Percentiles rank a stretch among this genome's conserved stretches.
Conservation (phyloP, 2,329 filamentous ascomycete genomes). For the Neonectria neomacrospora region DNA sequence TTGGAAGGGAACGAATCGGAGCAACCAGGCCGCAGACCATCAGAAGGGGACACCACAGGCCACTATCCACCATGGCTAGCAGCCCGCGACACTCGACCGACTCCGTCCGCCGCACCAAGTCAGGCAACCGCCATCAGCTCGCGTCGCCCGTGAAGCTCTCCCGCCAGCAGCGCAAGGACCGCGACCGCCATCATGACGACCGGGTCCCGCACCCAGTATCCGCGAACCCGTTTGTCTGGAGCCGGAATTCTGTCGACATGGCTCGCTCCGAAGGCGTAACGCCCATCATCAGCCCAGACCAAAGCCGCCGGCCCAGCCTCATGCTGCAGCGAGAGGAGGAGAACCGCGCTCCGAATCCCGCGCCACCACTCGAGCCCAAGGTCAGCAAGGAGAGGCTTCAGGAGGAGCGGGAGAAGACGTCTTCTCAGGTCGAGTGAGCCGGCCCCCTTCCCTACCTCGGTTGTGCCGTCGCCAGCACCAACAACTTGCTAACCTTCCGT, state of each 20-base stretch:
- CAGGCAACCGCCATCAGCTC: constrained; percentile 60
- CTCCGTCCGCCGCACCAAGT: constrained; percentile 40
- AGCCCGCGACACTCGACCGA: constrained; percentile 41
- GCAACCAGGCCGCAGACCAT: constrained; percentile 14
- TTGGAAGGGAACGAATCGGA: constrained; percentile 14
- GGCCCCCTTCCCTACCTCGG: not conserved
- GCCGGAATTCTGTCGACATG: constrained; percentile 58
- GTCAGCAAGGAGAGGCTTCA: constrained; percentile 50
- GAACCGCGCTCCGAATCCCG: constrained; percentile 27
- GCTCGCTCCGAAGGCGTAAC: constrained; percentile 58
- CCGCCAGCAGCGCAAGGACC: constrained; percentile 48
- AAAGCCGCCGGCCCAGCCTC: constrained; percentile 57
- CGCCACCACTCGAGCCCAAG: constrained; percentile 35
- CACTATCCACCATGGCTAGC: constrained; percentile 34
- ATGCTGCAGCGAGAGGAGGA: constrained; percentile 48
- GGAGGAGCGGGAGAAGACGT: constrained; percentile 51
- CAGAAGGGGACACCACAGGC: not conserved
- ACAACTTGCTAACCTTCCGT: constrained; percentile 36
- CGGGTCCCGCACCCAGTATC: constrained; percentile 36
- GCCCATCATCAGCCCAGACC: constrained; percentile 55
- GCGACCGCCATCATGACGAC: constrained; percentile 46
- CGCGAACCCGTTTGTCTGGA: constrained; percentile 45
- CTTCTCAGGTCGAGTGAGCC: constrained; percentile 48
- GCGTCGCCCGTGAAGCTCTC: constrained; percentile 58
- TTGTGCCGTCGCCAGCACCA: not conserved